Conservation (phyloP, 73 alveolate genomes). For the Paramecium biaurelia region DNA sequence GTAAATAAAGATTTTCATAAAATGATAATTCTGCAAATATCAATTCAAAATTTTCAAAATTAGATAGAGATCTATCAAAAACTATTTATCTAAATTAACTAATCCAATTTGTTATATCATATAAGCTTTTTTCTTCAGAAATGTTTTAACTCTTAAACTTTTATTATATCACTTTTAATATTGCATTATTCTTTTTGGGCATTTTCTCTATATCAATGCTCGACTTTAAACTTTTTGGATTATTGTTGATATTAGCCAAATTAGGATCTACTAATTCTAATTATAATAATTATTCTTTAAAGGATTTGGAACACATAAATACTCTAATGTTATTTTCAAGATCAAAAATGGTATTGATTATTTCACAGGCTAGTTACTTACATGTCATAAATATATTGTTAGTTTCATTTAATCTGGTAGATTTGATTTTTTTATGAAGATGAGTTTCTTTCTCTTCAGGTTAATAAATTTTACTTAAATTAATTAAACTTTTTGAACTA, state of each 20-base stretch:
- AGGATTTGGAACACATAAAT: background rate
- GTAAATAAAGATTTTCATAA: background rate
- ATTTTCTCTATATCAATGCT: background rate
- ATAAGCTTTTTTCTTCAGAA: background rate
- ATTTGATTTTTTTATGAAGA: background rate
- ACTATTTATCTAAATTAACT: background rate
- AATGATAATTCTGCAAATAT: background rate
- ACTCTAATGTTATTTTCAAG: background rate
- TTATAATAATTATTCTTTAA: background rate
- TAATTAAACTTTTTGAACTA: background rate
- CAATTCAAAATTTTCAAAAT: background rate
- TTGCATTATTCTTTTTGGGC: background rate
- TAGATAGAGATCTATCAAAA: background rate
- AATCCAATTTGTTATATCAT: background rate
- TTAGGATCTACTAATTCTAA: background rate
- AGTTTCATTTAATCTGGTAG: background rate
- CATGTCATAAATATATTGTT: background rate
- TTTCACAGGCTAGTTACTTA: background rate
- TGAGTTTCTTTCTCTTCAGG: background rate
- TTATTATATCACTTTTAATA: background rate
- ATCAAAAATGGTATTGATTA: background rate
- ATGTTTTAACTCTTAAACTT: background rate
- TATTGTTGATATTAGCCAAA: background rate
- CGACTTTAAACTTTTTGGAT: background rate
- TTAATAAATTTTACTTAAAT: background rate